Evolutionary conservation across 1,139 yeast genomes (phyloP), one percentile per base, ranked within the genome.

Genomic region (Yamadazyma spencermartinsiae): DNA sequence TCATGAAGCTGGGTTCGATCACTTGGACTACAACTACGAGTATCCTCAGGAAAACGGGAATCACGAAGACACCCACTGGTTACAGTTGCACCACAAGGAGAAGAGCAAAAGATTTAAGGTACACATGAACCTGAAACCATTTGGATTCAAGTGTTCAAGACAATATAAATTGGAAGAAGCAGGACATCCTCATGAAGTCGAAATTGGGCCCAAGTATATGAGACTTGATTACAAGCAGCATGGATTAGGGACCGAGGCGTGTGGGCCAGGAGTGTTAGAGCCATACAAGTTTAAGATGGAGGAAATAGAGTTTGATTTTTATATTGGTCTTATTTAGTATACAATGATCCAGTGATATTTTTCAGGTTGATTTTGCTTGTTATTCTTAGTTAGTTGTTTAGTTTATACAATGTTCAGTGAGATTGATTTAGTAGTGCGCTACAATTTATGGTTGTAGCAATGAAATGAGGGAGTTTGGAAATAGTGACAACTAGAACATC

Each of bases 21-120:
- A 50, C 1, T 42, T 63, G 26, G 55, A 51, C 42, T 49, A 46
- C 31, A 33, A 37, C 19, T 63, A 62, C 36, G 68, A 64, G 14
- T 61, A 51, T 20, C 69, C 69, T 2, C 69, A 63, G 44, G 69
- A 63, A 29, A 60, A 60, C 40, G 68, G 68, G 5, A 63, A 63
- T 44, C 58, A 61, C 29, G 50, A 51, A 28, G 64, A 57, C 32
- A 60, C 63, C 9, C 45, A 54, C 12, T 61, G 65, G 66, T 50
- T 58, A 8, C 27, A 27, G 31, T n/a, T 40, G 33, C 7, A 20
- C 7, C 9, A 20, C 10, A 20, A 20, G 10, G 23, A 20, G 10
- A 20, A 20, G 10, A 7, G 9, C 23, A 20, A 9, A 9, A 19
- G 21, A 6, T 19, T n/a, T n/a, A n/a, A n/a, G n/a, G n/a, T n/a